Percentiles rank a stretch among this genome's conserved stretches.
Conservation (phyloP, 305 asterid species). For the Stenogyne calaminthoides region DNA sequence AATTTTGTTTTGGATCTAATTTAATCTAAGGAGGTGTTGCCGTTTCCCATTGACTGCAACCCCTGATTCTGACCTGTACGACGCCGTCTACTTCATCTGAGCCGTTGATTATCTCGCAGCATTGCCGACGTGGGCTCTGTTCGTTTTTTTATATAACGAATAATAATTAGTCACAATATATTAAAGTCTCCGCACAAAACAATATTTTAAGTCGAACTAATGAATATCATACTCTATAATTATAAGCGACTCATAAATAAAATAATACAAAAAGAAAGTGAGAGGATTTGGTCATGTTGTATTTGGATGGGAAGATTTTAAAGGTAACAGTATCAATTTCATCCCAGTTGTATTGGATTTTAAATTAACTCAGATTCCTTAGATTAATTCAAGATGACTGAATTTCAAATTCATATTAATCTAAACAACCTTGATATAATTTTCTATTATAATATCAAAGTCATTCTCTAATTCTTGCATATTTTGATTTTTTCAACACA, state of each 20-base stretch:
- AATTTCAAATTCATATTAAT: too few relatives aligned
- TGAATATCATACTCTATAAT: too few relatives aligned
- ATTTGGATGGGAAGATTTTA: background rate
- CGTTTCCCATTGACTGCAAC: constrained; percentile 59
- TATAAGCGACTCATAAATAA: background rate
- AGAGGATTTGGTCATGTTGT: background rate
- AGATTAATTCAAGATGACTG: background rate
- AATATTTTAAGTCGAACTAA: background rate
- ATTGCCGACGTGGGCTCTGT: constrained; percentile 70
- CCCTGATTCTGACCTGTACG: constrained; percentile 49
- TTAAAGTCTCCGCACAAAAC: background rate
- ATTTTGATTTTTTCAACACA: background rate
- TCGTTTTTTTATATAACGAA: background rate
- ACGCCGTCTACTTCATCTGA: constrained; percentile 35
- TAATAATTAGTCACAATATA: constrained; percentile 21
- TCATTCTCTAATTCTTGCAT: background rate
- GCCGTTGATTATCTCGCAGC: constrained; percentile 52
- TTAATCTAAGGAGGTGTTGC: constrained; percentile 44
- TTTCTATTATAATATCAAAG: too few relatives aligned
- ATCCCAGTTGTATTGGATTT: background rate
- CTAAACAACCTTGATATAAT: too few relatives aligned
- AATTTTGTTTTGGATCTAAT: background rate
- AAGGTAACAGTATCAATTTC: too few relatives aligned
- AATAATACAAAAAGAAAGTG: background rate
- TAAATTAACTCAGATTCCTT: background rate